Base-by-base conservation (phyloP, 345 rosid genomes). In the Lenwebbia sp. region DNA sequence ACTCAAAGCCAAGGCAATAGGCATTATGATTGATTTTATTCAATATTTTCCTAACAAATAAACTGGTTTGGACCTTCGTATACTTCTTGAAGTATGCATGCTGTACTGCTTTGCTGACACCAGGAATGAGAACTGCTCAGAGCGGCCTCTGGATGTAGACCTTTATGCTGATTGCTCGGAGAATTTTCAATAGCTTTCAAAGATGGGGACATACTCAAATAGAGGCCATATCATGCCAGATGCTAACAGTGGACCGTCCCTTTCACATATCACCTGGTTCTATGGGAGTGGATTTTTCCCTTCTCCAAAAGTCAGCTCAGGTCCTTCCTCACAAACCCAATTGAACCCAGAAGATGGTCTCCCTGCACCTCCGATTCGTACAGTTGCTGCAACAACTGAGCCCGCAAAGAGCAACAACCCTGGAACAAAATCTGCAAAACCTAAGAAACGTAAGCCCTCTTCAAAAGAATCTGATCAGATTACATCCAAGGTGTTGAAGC, bases 131-230 rank as follows among this genome's bases (percentile, higher is more conserved):
- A 33, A 33, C 6, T 70, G 22, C 37, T 30, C 49, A 44, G 54
- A 50, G 49, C 10, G 78, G 47, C 78, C 52, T 82, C 53, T 82
- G 83, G 25, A 53, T 83, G 78, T 74, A 58, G 62, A 44, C 44
- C 87, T 85, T 49, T 82, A 19, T 75, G 70, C 70, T 65, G 84
- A 44, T 28, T 23, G 40, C 4, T 60, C 0, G 82, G 76, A 82
- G 54, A 82, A 25, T 86, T 40, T 85, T 54, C 58, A 60, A 70
- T 87, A 88, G 89, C 70, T 85, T 57, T 81, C 3, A 6, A 70
- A 89, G 92, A 94, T 92, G 94, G 92, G 89, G 84, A 56, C 93
- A 47, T 90, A 90, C 85, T 89, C 88, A 30, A 85, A 92, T 86
- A 88, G 85, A 86, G 91, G 84, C 87, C 88, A 85, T 70, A 54